A percentile compares a stretch with the other conserved stretches of the same genome.
phyloP scores from a whole-genome alignment of 2,329 filamentous ascomycete species.

The Teratosphaeriaceae sp. region DNA sequence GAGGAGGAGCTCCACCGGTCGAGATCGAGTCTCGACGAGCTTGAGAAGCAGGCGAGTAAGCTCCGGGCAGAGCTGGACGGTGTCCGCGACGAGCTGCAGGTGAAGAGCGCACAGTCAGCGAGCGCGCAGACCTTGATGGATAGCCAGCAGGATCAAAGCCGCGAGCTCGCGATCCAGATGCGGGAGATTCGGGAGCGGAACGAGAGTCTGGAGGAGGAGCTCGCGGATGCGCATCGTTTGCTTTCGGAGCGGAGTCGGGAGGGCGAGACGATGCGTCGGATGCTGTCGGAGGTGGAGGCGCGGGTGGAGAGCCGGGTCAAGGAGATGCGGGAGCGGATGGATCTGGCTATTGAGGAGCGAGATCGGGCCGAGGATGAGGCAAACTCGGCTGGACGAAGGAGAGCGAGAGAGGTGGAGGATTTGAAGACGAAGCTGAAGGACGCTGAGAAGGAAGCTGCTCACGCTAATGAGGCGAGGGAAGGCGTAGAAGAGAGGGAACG shows the following conservation, averaged over 20 bases:
- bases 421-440: constrained; percentile 72
- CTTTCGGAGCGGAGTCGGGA: constrained; percentile 84
- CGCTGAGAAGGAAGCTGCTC: constrained; percentile 68
- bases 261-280: constrained; percentile 85
- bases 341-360: constrained; percentile 85
- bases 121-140: constrained; percentile 79
- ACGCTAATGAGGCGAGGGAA: constrained; percentile 66
- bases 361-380: constrained; percentile 90
- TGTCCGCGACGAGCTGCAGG: constrained; percentile 70
- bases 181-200: constrained; percentile 78
- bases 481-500: constrained; percentile 67
- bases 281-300: constrained; percentile 80
- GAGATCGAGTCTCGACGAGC: constrained; percentile 56
- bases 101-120: constrained; percentile 78
- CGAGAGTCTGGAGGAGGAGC: constrained; percentile 85
- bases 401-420: constrained; percentile 80
- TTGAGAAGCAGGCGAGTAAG: constrained; percentile 68
- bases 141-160: constrained; percentile 88
- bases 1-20: constrained; percentile 61
- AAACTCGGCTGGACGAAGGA: constrained; percentile 66
- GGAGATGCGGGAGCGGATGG: constrained; percentile 84
- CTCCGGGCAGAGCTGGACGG: constrained; percentile 60
- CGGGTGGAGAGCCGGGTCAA: constrained; percentile 73
- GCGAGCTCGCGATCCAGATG: constrained; percentile 83
- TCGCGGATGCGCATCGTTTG: constrained; percentile 79